phyloP scores from a whole-genome alignment of 345 rosid species.

The Pelargonium nanum region DNA sequence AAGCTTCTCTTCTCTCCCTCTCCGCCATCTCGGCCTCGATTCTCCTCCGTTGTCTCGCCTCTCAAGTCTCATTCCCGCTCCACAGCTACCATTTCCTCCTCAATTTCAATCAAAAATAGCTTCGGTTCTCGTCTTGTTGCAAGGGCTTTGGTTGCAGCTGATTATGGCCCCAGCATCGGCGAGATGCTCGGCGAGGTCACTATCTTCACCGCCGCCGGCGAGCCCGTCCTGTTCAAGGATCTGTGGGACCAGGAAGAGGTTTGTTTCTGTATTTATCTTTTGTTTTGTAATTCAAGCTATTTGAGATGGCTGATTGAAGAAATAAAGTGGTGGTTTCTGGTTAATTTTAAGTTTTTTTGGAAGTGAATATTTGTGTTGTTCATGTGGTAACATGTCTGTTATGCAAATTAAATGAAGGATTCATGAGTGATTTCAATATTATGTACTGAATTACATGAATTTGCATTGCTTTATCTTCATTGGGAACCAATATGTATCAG shows the following conservation, averaged over 20 bases:
- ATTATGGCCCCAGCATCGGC: slow-evolving; percentile 19
- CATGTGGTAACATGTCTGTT: background rate
- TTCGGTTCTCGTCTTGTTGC: slow-evolving; percentile 11
- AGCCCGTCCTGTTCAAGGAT: slow-evolving; percentile 50
- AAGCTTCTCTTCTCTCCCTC: background rate
- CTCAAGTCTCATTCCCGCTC: slow-evolving; percentile 3
- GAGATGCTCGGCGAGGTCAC: slow-evolving; percentile 49
- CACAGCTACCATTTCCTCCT: background rate
- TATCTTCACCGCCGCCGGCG: slow-evolving; percentile 54
- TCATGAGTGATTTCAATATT: too few species aligned
- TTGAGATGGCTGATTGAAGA: too few species aligned
- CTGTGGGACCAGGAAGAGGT: slow-evolving; percentile 89
- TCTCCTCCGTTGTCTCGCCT: background rate
- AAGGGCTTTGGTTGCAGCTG: slow-evolving; percentile 35
- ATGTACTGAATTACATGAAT: background rate
- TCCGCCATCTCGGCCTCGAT: background rate
- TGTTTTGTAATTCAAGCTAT: background rate
- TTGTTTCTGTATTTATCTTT: background rate
- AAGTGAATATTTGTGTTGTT: background rate
- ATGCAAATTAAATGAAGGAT: background rate
- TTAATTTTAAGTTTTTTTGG: too few species aligned
- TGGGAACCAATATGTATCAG: too few species aligned
- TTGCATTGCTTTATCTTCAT: too few species aligned
- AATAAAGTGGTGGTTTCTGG: too few species aligned
- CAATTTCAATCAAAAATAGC: background rate